Evolutionary conservation across 2,329 filamentous ascomycete species (phyloP), one percentile per base, ranked within the genome.

Genomic region (Chaetomium sp.): DNA sequence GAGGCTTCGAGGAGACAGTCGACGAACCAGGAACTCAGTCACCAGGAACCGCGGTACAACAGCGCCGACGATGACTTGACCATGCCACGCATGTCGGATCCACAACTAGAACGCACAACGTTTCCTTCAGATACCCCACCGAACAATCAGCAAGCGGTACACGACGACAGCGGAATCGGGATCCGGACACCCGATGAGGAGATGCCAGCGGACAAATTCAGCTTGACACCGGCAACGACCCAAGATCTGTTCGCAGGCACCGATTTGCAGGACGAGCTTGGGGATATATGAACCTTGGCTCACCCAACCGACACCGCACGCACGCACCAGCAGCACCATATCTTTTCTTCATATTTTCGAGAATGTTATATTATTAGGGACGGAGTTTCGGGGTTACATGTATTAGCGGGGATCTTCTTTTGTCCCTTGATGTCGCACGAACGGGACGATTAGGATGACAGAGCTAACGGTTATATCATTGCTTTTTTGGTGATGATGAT

Each of bases 151-250:
- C 64, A 63, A 43, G 64, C 64, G 8, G 74, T 70, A 49, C 81
- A 86, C 58, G 87, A 90, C 62, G 87, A 90, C 62, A 90, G 87
- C 64, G 87, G 86, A 1, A 90, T 90, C 58, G 85, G 85, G 35
- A 85, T 90, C 63, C 74, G 82, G 50, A 85, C 82, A 4, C 82
- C 83, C 0, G 84, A 86, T 52, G 83, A 86, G 53, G 83, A 86
- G 33, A 83, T 82, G 47, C 74, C 78, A 1, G 77, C 82, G 67
- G 79, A 81, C 52, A 85, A 85, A 65, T 85, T 79, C 65, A 72
- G 74, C 8, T 66, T 69, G 36, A 58, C 66, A 0, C 61, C 59
- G 1, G 53, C 57, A 5, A 64, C 67, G 2, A 56, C 55, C 7
- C 65, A 67, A 40, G 64, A 68, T 32, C 54, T 70, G 37, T 65